phyloP scores from a whole-genome alignment of 2,329 filamentous ascomycete genomes.

The Fusarium solani-melongenae region DNA sequence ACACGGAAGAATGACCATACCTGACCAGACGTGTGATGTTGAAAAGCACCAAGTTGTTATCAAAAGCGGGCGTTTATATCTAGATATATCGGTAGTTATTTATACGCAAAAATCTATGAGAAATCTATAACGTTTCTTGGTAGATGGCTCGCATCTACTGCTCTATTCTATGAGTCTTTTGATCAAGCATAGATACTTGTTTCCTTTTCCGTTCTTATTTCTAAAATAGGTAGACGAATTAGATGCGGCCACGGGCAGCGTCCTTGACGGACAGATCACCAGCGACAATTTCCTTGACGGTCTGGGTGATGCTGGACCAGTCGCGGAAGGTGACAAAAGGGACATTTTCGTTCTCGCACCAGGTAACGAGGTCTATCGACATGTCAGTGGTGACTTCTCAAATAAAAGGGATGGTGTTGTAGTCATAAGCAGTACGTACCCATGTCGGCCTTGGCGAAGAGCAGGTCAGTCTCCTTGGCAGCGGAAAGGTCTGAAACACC shows the following conservation, averaged over 20 bases:
- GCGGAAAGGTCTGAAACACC: conserved; percentile 93
- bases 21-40: too few relatives aligned
- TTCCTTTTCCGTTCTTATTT: not conserved
- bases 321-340: conserved; percentile 90
- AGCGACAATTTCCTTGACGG: conserved; percentile 80
- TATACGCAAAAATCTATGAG: conserved; percentile 26
- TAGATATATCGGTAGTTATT: not conserved
- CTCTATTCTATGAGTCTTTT: conserved; percentile 26
- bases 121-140: conserved; percentile 21
- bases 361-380: conserved; percentile 80
- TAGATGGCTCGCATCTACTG: conserved; percentile 18
- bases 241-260: conserved; percentile 66
- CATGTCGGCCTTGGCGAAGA: conserved; percentile 93
- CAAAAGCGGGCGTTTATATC: not conserved
- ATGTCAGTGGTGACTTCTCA: conserved; percentile 1
- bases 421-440: conserved; percentile 61
- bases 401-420: not conserved
- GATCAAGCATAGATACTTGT: conserved; percentile 2
- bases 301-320: conserved; percentile 82
- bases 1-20: not conserved
- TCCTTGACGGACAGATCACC: conserved; percentile 78
- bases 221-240: conserved; percentile 7
- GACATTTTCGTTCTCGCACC: conserved; percentile 84
- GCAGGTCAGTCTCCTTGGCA: conserved; percentile 88
- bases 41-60: not conserved